These are phyloP conservation scores for Hansenula sp. DNA, from an alignment of 1,139 yeast species.

Conservation along the genomic window DNA sequence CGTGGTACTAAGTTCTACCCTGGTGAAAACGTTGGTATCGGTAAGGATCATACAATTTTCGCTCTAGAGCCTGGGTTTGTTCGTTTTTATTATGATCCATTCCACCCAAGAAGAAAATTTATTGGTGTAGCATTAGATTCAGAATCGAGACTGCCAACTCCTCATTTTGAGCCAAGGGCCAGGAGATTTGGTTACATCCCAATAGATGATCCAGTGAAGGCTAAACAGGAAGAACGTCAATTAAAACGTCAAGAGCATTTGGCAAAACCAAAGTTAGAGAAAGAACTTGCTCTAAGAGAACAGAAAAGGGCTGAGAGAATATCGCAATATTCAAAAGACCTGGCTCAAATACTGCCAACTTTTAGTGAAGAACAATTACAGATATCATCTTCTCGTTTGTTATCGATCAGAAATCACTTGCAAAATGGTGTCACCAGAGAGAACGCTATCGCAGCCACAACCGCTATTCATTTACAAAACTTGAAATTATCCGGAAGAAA, in stretches of 20 bases:
- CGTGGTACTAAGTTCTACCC: slow-evolving; percentile 97
- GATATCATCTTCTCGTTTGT: slow-evolving; percentile 48
- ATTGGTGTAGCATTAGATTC: slow-evolving; percentile 80
- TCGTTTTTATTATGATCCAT: slow-evolving; percentile 90
- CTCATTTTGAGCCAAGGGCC: slow-evolving; percentile 82
- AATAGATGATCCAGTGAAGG: slow-evolving; percentile 46
- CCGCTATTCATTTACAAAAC: slow-evolving; percentile 47
- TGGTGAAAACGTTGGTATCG: slow-evolving; percentile 88
- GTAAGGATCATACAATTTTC: slow-evolving; percentile 89
- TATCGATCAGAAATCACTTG: slow-evolving; percentile 44
- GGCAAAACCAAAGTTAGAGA: slow-evolving; percentile 47
- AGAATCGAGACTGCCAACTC: slow-evolving; percentile 70
- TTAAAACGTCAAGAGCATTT: slow-evolving; percentile 49
- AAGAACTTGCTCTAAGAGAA: slow-evolving; percentile 35
- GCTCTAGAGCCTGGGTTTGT: slow-evolving; percentile 94
- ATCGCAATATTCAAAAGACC: slow-evolving; percentile 24
- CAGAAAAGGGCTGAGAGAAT: slow-evolving; percentile 31
- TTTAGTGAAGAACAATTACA: slow-evolving; percentile 33
- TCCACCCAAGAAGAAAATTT: slow-evolving; percentile 88
- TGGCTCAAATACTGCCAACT: slow-evolving; percentile 26
- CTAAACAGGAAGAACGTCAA: slow-evolving; percentile 47
- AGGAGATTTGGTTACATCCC: slow-evolving; percentile 79
- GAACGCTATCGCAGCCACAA: slow-evolving; percentile 58
- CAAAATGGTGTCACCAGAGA: slow-evolving; percentile 46
- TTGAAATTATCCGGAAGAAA: slow-evolving; percentile 39